These are phyloP conservation scores for Serendipita indica DNA, from an alignment of 768 basidiomycete species.

Conservation along the genomic window DNA sequence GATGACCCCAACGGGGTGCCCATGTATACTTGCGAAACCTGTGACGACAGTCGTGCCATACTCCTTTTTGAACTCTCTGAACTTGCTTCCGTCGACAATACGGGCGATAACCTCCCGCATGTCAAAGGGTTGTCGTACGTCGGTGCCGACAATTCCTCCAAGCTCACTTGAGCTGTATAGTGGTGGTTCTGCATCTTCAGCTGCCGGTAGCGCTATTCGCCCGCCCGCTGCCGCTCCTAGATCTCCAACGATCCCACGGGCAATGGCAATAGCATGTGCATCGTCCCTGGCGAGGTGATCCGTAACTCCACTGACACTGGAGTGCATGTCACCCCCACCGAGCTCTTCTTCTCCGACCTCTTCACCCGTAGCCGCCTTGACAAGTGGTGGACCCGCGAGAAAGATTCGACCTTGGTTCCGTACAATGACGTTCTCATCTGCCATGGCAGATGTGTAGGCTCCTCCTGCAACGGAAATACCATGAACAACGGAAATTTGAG, in stretches of 20 bases:
- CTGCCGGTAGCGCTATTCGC: conserved; percentile 35
- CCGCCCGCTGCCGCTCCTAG: conserved; percentile 48
- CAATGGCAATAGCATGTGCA: conserved; percentile 69
- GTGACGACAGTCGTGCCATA: conserved; percentile 86
- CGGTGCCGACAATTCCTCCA: conserved; percentile 84
- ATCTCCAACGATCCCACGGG: conserved; percentile 62
- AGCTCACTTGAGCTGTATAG: conserved; percentile 68
- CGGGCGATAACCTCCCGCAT: conserved; percentile 90
- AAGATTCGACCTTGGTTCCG: conserved; percentile 88
- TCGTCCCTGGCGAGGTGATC: conserved; percentile 79
- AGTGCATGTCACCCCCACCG: conserved; percentile 84
- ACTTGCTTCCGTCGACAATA: conserved; percentile 78
- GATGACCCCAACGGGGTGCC: conserved; percentile 79
- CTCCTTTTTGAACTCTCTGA: conserved; percentile 93
- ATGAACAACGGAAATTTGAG: conserved; percentile 85
- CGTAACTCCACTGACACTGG: conserved; percentile 78
- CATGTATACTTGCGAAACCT: conserved; percentile 79
- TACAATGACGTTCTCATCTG: conserved; percentile 85
- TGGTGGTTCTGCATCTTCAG: conserved; percentile 49
- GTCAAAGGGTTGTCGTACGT: conserved; percentile 76
- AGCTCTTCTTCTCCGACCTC: conserved; percentile 84
- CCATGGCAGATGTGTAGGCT: conserved; percentile 93
- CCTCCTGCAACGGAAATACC: conserved; percentile 90
- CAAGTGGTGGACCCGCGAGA: conserved; percentile 85
- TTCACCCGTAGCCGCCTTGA: conserved; percentile 90